A percentile compares a stretch with the other conserved stretches of the same genome.
These are phyloP conservation scores for Solanum habrochaites DNA, from an alignment of 257 asterid genomes.

Conservation along the genomic window DNA sequence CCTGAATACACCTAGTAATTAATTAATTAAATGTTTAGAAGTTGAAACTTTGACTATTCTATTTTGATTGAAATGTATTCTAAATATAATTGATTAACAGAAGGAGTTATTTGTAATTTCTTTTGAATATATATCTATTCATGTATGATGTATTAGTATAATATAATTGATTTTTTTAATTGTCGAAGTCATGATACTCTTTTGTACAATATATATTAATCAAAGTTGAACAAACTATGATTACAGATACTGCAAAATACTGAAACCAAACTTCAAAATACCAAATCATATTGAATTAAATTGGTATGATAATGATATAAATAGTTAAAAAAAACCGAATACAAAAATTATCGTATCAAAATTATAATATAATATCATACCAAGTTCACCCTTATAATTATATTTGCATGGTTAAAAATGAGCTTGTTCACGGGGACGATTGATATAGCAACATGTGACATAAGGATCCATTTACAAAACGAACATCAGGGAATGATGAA, in stretches of 20 bases:
- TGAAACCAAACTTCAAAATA: neutral
- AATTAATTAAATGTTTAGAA: neutral
- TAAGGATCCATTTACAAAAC: too few species aligned
- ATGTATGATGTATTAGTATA: neutral
- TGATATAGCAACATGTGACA: too few species aligned
- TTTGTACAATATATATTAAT: neutral
- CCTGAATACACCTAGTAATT: too few species aligned
- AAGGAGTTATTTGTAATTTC: neutral
- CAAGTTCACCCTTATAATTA: too few species aligned
- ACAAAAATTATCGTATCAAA: too few species aligned
- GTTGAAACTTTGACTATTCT: neutral
- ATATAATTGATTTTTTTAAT: neutral
- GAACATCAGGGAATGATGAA: too few species aligned
- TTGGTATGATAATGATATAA: too few species aligned
- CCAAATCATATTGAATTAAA: neutral
- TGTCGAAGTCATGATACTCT: neutral
- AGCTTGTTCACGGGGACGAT: too few species aligned
- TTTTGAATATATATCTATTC: neutral
- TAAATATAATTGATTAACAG: neutral
- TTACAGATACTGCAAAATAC: neutral
- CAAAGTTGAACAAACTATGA: neutral
- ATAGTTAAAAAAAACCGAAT: too few species aligned
- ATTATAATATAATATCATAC: too few species aligned
- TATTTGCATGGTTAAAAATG: too few species aligned
- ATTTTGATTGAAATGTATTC: neutral